These are phyloP conservation scores for Solanum pennellii DNA, from an alignment of 257 asterid genomes.

Conservation along the genomic window DNA sequence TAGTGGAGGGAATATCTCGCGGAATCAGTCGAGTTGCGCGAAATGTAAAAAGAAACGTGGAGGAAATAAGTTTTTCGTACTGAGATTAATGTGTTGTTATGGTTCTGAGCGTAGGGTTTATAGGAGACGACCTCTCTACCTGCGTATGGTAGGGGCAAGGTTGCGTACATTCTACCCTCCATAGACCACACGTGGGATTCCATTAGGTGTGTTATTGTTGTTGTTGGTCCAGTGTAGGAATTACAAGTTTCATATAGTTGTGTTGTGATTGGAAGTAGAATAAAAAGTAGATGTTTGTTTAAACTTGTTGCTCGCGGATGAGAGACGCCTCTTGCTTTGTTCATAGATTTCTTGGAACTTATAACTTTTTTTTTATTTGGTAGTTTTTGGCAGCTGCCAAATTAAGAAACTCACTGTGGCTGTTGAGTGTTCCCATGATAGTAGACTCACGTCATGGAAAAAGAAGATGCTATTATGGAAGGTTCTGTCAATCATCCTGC, in stretches of 20 bases:
- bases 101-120: not conserved
- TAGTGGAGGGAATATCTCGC: not conserved
- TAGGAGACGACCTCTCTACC: not conserved
- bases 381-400: not conserved
- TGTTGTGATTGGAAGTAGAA: not conserved
- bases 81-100: not conserved
- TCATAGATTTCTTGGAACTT: not conserved
- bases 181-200: not conserved
- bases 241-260: not conserved
- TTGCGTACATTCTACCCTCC: not conserved
- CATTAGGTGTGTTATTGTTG: not conserved
- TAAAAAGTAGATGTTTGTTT: not conserved
- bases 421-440: not conserved
- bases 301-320: not conserved
- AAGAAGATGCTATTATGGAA: constrained; percentile 11
- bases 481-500: not conserved
- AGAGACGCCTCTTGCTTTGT: not conserved
- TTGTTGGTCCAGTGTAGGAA: not conserved
- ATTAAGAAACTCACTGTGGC: not conserved
- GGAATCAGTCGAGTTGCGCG: not conserved
- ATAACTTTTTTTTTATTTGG: not conserved
- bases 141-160: not conserved
- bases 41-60: not conserved
- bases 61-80: not conserved
- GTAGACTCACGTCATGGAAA: constrained; percentile 17